Evolutionary conservation across 1,284 basidiomycete species (phyloP).

Genomic region (Moniliella sp.): DNA sequence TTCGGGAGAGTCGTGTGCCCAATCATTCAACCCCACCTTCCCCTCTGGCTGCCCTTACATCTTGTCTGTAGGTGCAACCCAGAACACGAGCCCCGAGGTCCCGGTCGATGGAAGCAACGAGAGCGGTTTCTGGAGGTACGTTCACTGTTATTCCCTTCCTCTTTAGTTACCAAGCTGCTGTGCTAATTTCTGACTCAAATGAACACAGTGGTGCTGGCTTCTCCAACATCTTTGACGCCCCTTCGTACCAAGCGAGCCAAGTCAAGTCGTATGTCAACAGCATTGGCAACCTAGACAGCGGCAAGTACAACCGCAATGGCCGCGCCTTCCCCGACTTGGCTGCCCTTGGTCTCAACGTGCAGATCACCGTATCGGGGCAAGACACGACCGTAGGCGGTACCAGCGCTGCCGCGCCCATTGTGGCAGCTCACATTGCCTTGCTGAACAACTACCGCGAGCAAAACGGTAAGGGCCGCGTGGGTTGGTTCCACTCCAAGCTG

Average conservation of each 20-base stretch:
- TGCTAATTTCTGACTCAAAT: too few species aligned
- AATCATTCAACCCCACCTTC: slow-evolving; percentile 3
- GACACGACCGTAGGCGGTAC: slow-evolving; percentile 1
- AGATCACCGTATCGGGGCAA: slow-evolving; percentile 17
- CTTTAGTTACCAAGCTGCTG: neutral
- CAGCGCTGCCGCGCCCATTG: slow-evolving; percentile 2
- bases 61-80: slow-evolving; percentile 5
- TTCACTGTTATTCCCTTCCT: slow-evolving; percentile 1
- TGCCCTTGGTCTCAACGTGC: slow-evolving; percentile 41
- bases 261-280: slow-evolving; percentile 42
- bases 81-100: slow-evolving; percentile 12
- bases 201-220: slow-evolving; percentile 58
- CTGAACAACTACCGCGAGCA: slow-evolving; percentile 7
- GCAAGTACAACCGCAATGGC: slow-evolving; percentile 41
- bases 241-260: slow-evolving; percentile 41
- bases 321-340: slow-evolving; percentile 51
- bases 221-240: slow-evolving; percentile 45
- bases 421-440: slow-evolving; percentile 1
- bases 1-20: neutral
- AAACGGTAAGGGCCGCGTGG: slow-evolving; percentile 3
- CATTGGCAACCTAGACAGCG: slow-evolving; percentile 40
- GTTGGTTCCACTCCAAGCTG: slow-evolving; percentile 3
- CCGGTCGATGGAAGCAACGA: slow-evolving; percentile 16
- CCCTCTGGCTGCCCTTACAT: slow-evolving; percentile 5
- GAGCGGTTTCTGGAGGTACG: slow-evolving; percentile 39